phyloP scores from a whole-genome alignment of 768 basidiomycete species.

The Krasilnikovozyma curviuscula region DNA sequence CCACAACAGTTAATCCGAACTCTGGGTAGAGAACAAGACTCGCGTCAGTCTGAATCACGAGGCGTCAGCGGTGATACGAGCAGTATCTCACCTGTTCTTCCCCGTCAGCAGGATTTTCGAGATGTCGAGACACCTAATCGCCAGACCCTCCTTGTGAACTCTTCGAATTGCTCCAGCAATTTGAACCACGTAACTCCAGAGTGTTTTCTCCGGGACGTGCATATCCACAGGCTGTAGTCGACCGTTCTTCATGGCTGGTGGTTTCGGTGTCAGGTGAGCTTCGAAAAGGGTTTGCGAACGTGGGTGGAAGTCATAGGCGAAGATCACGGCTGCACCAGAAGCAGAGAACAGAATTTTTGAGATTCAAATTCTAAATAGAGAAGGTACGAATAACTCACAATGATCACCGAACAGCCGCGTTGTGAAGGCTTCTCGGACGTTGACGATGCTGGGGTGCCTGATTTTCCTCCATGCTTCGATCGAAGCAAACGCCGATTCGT shows the following conservation, averaged over 20 bases:
- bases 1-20: slow-evolving; percentile 74
- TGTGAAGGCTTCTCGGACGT: slow-evolving; percentile 80
- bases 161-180: slow-evolving; percentile 69
- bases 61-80: neutral
- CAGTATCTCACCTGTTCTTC: slow-evolving; percentile 66
- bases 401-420: slow-evolving; percentile 79
- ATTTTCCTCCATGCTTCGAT: slow-evolving; percentile 75
- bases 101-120: slow-evolving; percentile 76
- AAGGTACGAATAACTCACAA: slow-evolving; percentile 36
- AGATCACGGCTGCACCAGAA: slow-evolving; percentile 49
- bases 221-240: slow-evolving; percentile 20
- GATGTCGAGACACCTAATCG: slow-evolving; percentile 62
- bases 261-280: slow-evolving; percentile 40
- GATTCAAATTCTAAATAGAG: neutral
- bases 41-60: neutral
- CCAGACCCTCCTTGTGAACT: slow-evolving; percentile 61
- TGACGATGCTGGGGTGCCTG: slow-evolving; percentile 65
- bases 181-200: slow-evolving; percentile 90
- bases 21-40: slow-evolving; percentile 27
- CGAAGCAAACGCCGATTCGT: slow-evolving; percentile 57
- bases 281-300: slow-evolving; percentile 61
- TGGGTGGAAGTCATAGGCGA: slow-evolving; percentile 77
- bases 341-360: neutral
- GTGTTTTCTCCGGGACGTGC: slow-evolving; percentile 51
- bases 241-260: slow-evolving; percentile 10